Base-by-base conservation (phyloP, 345 rosid genomes). In the Gossypium longicalyx region DNA sequence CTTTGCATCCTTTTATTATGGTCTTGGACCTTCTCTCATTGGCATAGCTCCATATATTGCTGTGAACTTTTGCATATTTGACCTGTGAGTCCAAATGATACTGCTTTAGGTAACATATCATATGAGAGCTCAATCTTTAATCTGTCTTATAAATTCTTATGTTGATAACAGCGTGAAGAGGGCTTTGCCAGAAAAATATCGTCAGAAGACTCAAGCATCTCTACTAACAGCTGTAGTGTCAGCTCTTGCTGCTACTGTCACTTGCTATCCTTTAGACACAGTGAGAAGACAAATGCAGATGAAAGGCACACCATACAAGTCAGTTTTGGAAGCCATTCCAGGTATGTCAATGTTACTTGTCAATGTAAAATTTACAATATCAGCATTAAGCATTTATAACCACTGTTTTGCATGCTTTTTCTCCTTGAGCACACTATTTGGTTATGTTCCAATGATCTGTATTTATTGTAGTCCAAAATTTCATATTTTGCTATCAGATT, bases 221-320 rank as follows among this genome's bases (percentile, higher is more conserved):
- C 86, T 95, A 34, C 20, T 95, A 9, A 93, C 97, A 57, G 99
- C 97, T 73, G 89, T 90, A 72, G 84, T 86, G 44, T 95, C 99
- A 1, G 94, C 99, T 62, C 80, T 89, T 72, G 79, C 89, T 77
- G 98, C 99, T 76, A 93, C 98, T 47, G 81, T 93, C 60, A 90
- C 97, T 38, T 95, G 99, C 79, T 95, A 93, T 85, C 98, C 99
- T 49, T 84, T 93, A 70, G 99, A 95, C 86, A 93, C 99, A 7
- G 83, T 95, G 74, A 88, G 99, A 85, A 84, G 99, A 73, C 99
- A 95, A 82, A 95, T 95, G 99, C 99, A 95, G 85, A 86, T 95
- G 93, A 91, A 74, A 86, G 92, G 93, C 49, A 85, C 91, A 57
- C 98, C 97, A 10, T 95, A 95, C 85, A 91, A 85, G 77, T 81